Base-by-base conservation (phyloP, 495 filamentous ascomycete genomes). In the Neurospora sp. region DNA sequence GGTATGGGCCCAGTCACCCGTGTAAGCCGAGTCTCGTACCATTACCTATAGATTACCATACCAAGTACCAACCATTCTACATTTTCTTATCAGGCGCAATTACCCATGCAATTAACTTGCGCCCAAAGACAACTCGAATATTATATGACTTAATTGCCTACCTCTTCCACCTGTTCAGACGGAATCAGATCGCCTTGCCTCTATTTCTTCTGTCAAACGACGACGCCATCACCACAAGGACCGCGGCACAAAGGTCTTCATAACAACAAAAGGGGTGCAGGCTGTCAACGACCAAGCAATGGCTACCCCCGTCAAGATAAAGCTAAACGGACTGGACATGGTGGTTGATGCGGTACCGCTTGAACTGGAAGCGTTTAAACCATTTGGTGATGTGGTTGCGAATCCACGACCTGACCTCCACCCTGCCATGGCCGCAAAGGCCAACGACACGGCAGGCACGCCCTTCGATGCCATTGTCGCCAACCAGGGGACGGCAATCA, bases 401-500 rank as follows among this genome's bases (percentile, higher is more conserved):
- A 93, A 93, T 73, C 92, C 92, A 35, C 83, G 84, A 39, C 86
- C 89, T 38, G 78, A 82, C 61, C 74, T 87, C 59, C 85, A 84
- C 69, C 82, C 85, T 42, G 83, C 85, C 4, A 39, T 68, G 16
- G 73, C 73, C 39, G 69, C 70, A n/a, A 37, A 82, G 80, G 70
- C 75, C 84, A 68, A 73, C 78, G 8, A 73, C 81, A 10, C 71
- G 44, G 47, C 74, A 20, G 14, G 74, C 18, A 74, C 77, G 38
- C 78, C 85, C 77, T 70, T 82, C 80, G 77, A 86, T 82, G 80
- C 81, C 74, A 74, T 85, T 7, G 76, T 78, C 12, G 86, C 93
- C 75, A 98, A 98, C 85, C 96, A 99, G 84, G 90, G 90, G 76
- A 90, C 90, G 59, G 95, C 96, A 6, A 86, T 93, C 76, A 97